These are phyloP conservation scores for Aspergillus asperescens DNA, from an alignment of 495 filamentous ascomycete genomes.

Conservation along the genomic window DNA sequence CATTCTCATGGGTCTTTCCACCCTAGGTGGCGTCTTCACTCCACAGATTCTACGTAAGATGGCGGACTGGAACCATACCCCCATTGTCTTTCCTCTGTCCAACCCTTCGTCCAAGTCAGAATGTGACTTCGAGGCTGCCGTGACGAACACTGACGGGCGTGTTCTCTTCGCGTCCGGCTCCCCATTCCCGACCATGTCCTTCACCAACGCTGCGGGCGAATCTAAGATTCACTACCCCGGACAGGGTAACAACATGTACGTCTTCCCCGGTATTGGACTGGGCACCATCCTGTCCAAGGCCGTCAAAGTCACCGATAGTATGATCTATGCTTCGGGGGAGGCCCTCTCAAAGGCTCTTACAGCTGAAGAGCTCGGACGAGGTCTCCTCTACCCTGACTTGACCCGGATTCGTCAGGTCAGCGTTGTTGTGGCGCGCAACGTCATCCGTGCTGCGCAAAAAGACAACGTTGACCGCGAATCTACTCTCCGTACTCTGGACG, in stretches of 20 bases:
- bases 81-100: conserved; percentile 89
- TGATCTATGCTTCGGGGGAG: conserved; percentile 86
- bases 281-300: conserved; percentile 91
- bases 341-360: conserved; percentile 76
- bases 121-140: conserved; percentile 90
- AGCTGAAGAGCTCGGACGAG: conserved; percentile 70
- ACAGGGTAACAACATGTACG: conserved; percentile 92
- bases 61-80: conserved; percentile 71
- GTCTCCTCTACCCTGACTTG: conserved; percentile 90
- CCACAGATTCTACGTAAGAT: conserved; percentile 78
- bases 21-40: conserved; percentile 91
- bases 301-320: conserved; percentile 83
- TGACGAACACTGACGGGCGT: conserved; percentile 81
- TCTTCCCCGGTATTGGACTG: conserved; percentile 95
- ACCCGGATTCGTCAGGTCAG: conserved; percentile 86
- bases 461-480: conserved; percentile 79
- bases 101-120: conserved; percentile 95
- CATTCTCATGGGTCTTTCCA: conserved; percentile 89
- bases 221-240: conserved; percentile 76
- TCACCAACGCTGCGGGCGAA: conserved; percentile 53
- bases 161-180: conserved; percentile 93
- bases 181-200: conserved; percentile 71
- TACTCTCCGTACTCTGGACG: conserved; percentile 61
- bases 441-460: conserved; percentile 85
- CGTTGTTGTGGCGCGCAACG: conserved; percentile 79